Evolutionary conservation across 352 stramenopile genomes (phyloP).

Genomic region (Aphanomyces cochlioides): DNA sequence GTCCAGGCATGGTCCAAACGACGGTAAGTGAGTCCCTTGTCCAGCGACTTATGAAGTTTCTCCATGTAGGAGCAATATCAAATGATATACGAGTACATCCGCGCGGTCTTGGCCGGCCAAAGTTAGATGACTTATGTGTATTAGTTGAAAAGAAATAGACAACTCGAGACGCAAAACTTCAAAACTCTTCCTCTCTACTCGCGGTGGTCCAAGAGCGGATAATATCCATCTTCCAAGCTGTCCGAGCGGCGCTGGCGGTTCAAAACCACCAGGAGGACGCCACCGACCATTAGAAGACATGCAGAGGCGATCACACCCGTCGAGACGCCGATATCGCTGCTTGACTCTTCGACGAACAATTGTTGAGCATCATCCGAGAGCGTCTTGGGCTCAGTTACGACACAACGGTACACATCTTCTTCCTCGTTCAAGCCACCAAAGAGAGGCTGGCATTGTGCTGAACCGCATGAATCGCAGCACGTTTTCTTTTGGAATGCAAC

Average conservation of each 20-base stretch:
- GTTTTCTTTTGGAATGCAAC: conserved; percentile 15
- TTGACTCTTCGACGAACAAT: not conserved
- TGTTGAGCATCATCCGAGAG: not conserved
- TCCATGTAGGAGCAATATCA: conserved; percentile 68
- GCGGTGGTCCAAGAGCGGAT: conserved; percentile 22
- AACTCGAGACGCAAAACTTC: too few species aligned
- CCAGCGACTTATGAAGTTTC: not conserved
- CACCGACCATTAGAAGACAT: conserved; percentile 11
- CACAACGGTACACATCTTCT: conserved; percentile 23
- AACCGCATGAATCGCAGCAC: conserved; percentile 15
- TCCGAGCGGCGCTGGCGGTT: not conserved
- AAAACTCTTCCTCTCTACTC: not conserved
- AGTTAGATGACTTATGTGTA: not conserved
- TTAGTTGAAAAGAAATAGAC: too few species aligned
- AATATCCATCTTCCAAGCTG: conserved; percentile 5
- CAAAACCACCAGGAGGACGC: conserved; percentile 11
- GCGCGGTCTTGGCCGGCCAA: conserved; percentile 1
- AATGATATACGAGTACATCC: conserved; percentile 74
- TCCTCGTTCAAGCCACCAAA: conserved; percentile 7
- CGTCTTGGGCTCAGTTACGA: conserved; percentile 13
- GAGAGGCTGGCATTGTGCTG: conserved; percentile 7
- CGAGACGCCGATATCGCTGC: not conserved
- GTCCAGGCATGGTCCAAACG: conserved; percentile 80
- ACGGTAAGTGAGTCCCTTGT: conserved; percentile 43
- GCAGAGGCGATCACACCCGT: not conserved